Percentiles rank a stretch among this genome's conserved stretches.
Evolutionary conservation across 2,329 filamentous ascomycete genomes (phyloP).

Genomic region (Lasiodiplodia sp.): DNA sequence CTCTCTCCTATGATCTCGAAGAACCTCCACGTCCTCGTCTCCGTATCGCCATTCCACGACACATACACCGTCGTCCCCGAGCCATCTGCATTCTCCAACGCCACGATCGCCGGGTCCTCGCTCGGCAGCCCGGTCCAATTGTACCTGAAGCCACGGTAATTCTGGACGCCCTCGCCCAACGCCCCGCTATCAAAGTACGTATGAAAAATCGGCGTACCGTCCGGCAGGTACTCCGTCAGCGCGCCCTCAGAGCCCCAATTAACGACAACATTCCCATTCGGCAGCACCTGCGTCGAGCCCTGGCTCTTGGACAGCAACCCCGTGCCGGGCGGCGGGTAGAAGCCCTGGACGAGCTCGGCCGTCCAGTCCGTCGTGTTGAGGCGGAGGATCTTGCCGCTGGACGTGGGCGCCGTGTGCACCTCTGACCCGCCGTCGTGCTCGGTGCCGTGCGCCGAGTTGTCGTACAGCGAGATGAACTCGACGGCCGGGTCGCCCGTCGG

Average conservation of each 20-base stretch:
- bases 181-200: slow-evolving; percentile 46
- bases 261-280: slow-evolving; percentile 56
- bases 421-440: slow-evolving; percentile 16
- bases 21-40: slow-evolving; percentile 21
- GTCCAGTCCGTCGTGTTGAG: slow-evolving; percentile 53
- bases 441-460: slow-evolving; percentile 42
- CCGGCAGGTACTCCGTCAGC: slow-evolving; percentile 55
- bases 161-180: slow-evolving; percentile 40
- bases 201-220: slow-evolving; percentile 52
- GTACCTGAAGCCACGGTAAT: slow-evolving; percentile 46
- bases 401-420: slow-evolving; percentile 32
- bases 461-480: slow-evolving; percentile 45
- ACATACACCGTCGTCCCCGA: slow-evolving; percentile 34
- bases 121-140: slow-evolving; percentile 36
- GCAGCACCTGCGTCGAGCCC: slow-evolving; percentile 52
- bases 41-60: slow-evolving; percentile 40
- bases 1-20: neutral
- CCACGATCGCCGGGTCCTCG: slow-evolving; percentile 34
- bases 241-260: slow-evolving; percentile 59
- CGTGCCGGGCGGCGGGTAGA: slow-evolving; percentile 45
- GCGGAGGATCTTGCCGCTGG: slow-evolving; percentile 47
- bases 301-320: slow-evolving; percentile 47
- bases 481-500: slow-evolving; percentile 21
- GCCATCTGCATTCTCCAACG: slow-evolving; percentile 5
- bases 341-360: slow-evolving; percentile 51